Conservation (phyloP, 2,329 filamentous ascomycete genomes). For the Ophiostoma fasciatum region DNA sequence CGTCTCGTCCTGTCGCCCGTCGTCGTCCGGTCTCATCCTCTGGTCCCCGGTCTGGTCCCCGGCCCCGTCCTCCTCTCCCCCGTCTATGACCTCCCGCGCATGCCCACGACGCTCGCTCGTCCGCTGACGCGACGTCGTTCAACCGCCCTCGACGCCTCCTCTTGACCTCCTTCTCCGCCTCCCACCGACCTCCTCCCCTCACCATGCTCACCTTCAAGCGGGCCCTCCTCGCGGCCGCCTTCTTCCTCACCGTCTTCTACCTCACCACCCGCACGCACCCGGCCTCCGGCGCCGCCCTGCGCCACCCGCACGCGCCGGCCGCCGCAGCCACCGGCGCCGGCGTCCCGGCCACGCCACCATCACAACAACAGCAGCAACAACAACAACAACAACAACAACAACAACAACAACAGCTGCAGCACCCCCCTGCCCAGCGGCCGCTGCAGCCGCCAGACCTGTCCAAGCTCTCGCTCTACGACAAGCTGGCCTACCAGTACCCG, state of each 20-base stretch:
- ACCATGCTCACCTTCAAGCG: slow-evolving; percentile 68
- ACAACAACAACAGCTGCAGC: slow-evolving; percentile 4
- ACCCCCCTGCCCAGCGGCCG: slow-evolving; percentile 18
- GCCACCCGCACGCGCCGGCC: slow-evolving; percentile 13
- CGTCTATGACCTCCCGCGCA: too few species aligned
- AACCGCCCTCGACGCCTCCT: too few species aligned
- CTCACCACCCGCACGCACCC: slow-evolving; percentile 49
- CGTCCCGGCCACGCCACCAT: background rate
- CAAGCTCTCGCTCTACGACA: slow-evolving; percentile 58
- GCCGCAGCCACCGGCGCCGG: slow-evolving; percentile 10
- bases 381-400: slow-evolving; percentile 1
- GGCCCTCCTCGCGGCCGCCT: slow-evolving; percentile 55
- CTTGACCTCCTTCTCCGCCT: background rate
- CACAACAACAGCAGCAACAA: background rate
- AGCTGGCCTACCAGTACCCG: slow-evolving; percentile 83
- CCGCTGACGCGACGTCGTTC: too few species aligned
- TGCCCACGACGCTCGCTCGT: too few species aligned
- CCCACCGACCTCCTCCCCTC: slow-evolving; percentile 2
- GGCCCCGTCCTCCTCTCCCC: too few species aligned
- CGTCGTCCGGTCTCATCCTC: too few species aligned
- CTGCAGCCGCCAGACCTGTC: slow-evolving; percentile 54
- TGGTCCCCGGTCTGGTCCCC: too few species aligned
- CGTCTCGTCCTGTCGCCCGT: too few species aligned
- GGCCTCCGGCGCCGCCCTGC: slow-evolving; percentile 8
- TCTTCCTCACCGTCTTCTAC: slow-evolving; percentile 54